Conservation (phyloP, 768 basidiomycete genomes). For the Suillus paluster region DNA sequence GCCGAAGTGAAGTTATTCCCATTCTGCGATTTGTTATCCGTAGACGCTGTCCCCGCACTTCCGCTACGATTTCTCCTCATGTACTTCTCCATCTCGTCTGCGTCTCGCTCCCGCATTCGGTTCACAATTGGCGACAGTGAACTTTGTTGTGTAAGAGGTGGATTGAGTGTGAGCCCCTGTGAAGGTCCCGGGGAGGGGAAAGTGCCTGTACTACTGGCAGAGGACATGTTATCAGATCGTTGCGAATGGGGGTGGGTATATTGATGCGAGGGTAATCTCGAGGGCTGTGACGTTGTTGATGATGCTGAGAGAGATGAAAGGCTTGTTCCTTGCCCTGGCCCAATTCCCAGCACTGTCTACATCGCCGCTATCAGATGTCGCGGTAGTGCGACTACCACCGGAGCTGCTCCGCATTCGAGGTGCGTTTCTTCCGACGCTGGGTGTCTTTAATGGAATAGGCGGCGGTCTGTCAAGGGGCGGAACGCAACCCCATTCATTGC, state of each 20-base stretch:
- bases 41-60: conserved; percentile 73
- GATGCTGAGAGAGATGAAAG: conserved; percentile 62
- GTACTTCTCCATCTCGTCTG: conserved; percentile 88
- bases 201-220: conserved; percentile 41
- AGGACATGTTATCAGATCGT: conserved; percentile 32
- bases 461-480: conserved; percentile 47
- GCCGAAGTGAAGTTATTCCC: conserved; percentile 51
- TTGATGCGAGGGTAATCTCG: conserved; percentile 34
- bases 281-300: conserved; percentile 65
- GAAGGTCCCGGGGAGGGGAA: conserved; percentile 39
- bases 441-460: conserved; percentile 51
- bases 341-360: conserved; percentile 49
- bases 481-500: conserved; percentile 59
- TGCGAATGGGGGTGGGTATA: conserved; percentile 50
- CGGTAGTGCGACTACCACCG: conserved; percentile 77
- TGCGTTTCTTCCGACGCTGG: conserved; percentile 37
- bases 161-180: conserved; percentile 41
- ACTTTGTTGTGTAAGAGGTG: conserved; percentile 40
- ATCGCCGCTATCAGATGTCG: conserved; percentile 77
- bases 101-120: conserved; percentile 83
- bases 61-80: conserved; percentile 82
- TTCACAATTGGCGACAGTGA: conserved; percentile 78
- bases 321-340: conserved; percentile 44
- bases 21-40: conserved; percentile 70
- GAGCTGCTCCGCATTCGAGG: conserved; percentile 80